Conservation (phyloP, 2,329 filamentous ascomycete genomes). For the Hymenoscyphus repandus region DNA sequence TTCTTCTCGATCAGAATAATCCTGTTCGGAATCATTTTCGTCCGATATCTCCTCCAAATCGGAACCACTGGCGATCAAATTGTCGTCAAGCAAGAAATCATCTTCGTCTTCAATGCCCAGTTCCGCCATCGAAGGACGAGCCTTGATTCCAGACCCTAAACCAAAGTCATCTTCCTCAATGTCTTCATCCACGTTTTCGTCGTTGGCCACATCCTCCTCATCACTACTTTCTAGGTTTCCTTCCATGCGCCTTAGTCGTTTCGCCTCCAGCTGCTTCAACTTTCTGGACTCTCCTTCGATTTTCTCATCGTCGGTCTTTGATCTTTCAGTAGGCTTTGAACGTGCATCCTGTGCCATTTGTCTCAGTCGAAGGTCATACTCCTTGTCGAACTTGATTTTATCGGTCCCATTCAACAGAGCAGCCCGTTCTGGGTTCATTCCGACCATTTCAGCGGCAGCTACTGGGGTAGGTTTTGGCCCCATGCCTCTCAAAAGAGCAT, state of each 20-base stretch:
- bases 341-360: constrained; percentile 80
- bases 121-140: constrained; percentile 41
- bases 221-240: constrained; percentile 69
- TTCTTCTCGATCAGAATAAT: constrained; percentile 39
- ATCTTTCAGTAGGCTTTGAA: constrained; percentile 79
- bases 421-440: constrained; percentile 59
- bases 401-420: constrained; percentile 56
- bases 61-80: constrained; percentile 78
- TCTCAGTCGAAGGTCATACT: constrained; percentile 81
- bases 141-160: constrained; percentile 53
- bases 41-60: constrained; percentile 54
- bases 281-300: constrained; percentile 70
- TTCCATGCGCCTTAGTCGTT: constrained; percentile 78
- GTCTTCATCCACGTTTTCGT: constrained; percentile 35
- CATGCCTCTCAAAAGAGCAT: constrained; percentile 61
- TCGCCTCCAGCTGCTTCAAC: constrained; percentile 76
- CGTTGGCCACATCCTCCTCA: constrained; percentile 51
- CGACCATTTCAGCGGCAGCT: constrained; percentile 33
- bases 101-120: constrained; percentile 87
- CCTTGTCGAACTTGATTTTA: constrained; percentile 67
- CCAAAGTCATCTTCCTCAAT: constrained; percentile 48
- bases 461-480: constrained; percentile 41
- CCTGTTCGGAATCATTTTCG: constrained; percentile 41
- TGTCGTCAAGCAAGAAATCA: constrained; percentile 85
- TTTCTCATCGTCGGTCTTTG: constrained; percentile 86